Evolutionary conservation across 1,139 yeast genomes (phyloP).

Genomic region (Candida neerlandica): DNA sequence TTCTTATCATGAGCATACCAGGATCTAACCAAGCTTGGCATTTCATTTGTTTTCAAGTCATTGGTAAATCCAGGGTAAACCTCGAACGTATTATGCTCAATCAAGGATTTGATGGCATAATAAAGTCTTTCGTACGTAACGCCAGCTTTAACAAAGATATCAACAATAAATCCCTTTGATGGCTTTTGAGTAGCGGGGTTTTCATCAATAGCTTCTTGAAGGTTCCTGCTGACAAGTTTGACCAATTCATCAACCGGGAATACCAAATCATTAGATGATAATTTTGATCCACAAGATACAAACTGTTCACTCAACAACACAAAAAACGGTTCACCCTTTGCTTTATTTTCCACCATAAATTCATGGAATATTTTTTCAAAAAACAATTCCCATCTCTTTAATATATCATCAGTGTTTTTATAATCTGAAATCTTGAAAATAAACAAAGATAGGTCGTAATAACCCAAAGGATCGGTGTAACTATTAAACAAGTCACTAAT

Average conservation of each 20-base stretch:
- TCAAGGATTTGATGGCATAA: constrained; percentile 63
- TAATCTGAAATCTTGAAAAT: constrained; percentile 84
- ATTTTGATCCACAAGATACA: constrained; percentile 45
- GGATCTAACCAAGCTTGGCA: constrained; percentile 60
- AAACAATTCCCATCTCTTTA: constrained; percentile 70
- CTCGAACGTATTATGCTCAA: constrained; percentile 63
- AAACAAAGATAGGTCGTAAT: constrained; percentile 76
- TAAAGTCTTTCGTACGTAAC: constrained; percentile 71
- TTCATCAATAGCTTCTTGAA: constrained; percentile 40
- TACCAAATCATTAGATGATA: constrained; percentile 62
- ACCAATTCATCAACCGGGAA: constrained; percentile 79
- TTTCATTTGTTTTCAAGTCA: constrained; percentile 47
- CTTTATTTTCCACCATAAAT: constrained; percentile 30
- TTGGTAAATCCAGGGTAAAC: constrained; percentile 48
- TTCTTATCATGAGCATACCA: constrained; percentile 70
- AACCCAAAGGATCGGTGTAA: constrained; percentile 86
- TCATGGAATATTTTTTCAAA: constrained; percentile 51
- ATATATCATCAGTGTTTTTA: constrained; percentile 70
- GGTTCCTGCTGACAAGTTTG: constrained; percentile 52
- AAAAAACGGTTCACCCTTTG: constrained; percentile 42
- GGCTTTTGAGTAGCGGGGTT: constrained; percentile 46
- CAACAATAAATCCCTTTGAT: constrained; percentile 49
- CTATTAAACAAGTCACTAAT: constrained; percentile 83
- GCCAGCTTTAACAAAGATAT: constrained; percentile 77
- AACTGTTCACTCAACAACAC: constrained; percentile 41